Evolutionary conservation across 352 stramenopile genomes (phyloP), one percentile per base, ranked within the genome.

Genomic region (Globisporangium paddicum): DNA sequence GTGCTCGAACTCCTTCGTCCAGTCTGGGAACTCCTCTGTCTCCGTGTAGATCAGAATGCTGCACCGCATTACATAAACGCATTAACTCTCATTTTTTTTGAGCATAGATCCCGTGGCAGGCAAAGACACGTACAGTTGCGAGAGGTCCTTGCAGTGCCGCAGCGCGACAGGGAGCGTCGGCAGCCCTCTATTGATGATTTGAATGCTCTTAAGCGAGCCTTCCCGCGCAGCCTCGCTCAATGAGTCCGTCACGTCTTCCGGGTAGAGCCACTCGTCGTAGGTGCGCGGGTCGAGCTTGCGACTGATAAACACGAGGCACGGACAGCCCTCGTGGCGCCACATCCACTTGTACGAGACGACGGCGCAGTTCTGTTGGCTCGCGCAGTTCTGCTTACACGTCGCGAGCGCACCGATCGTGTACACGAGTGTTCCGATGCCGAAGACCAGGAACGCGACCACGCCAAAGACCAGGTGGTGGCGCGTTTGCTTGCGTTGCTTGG

Each of bases 181-280:
- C 3, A 68, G 45, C n/a, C 41, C 62, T 19, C 57, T 49, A 21
- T 68, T 68, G 25, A 62, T 37, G 40, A 68, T 66, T n/a, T 66
- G 52, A 8, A 68, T 53, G 18, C 23, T 53, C 37, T 45, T 53
- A 4, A 68, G 58, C 5, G 48, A 18, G 16, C 62, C 62, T 8
- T n/a, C 25, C 14, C 16, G 37, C 45, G 62, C 56, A 0, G 54
- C 49, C 49, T 47, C n/a, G 32, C 9, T 26, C 1, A 68, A 35
- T 8, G 45, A 50, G 3, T 52, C 44, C 2, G 62, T 66, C 14
- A 26, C 58, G 30, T 68, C 62, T 8, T 49, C 32, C 1, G 62
- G 62, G n/a, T 56, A 25, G 23, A 62, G 44, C 62, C 62, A 66
- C 34, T 62, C 49, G 1, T 60, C 19, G 25, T 64, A 67, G 21